These are phyloP conservation scores for Leccinum insolens DNA, from an alignment of 1,284 basidiomycete genomes.

Conservation along the genomic window DNA sequence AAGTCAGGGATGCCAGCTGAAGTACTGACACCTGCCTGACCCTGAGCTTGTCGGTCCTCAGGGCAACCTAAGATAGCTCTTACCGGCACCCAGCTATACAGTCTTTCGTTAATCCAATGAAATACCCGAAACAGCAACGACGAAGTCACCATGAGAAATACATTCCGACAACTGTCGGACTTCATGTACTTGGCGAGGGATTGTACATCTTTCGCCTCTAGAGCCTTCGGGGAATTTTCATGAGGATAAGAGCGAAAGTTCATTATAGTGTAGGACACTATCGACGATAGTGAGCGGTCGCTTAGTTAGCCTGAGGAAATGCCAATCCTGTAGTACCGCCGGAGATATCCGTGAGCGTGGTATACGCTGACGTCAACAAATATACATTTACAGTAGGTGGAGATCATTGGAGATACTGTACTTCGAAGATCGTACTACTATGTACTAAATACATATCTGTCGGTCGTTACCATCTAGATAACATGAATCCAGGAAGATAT, in stretches of 20 bases:
- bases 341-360: neutral
- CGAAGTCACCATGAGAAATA: slow-evolving; percentile 69
- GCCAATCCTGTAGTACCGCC: neutral
- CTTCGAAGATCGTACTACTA: neutral
- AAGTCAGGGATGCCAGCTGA: slow-evolving; percentile 84
- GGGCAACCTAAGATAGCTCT: slow-evolving; percentile 18
- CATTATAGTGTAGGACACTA: slow-evolving; percentile 17
- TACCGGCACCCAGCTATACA: slow-evolving; percentile 65
- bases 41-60: slow-evolving; percentile 5
- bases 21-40: slow-evolving; percentile 66
- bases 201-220: slow-evolving; percentile 42
- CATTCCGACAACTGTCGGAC: slow-evolving; percentile 63
- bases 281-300: neutral
- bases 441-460: neutral
- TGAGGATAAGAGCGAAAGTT: slow-evolving; percentile 3
- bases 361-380: neutral
- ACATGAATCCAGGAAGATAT: neutral
- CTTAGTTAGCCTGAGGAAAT: neutral
- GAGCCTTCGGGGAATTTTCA: slow-evolving; percentile 19
- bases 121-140: slow-evolving; percentile 1
- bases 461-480: neutral
- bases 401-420: too few relatives aligned
- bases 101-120: slow-evolving; percentile 5
- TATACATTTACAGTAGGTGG: too few relatives aligned
- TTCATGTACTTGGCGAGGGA: slow-evolving; percentile 68